Percentiles rank a stretch among this genome's conserved stretches.
These are phyloP conservation scores for Yamadazyma oceani DNA, from an alignment of 1,139 yeast species.

Conservation along the genomic window DNA sequence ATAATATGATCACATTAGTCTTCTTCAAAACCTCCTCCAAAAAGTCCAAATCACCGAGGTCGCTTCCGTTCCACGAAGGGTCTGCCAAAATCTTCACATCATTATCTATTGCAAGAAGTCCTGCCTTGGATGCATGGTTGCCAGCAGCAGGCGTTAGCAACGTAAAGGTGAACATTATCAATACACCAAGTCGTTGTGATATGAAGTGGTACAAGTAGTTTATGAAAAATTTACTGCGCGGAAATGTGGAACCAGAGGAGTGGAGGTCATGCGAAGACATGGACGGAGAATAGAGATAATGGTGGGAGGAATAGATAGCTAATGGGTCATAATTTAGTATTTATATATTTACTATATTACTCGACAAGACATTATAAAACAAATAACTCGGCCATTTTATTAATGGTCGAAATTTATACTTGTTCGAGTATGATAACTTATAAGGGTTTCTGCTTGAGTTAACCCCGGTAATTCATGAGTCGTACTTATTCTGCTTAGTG, in stretches of 20 bases:
- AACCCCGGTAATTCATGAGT: constrained; percentile 53
- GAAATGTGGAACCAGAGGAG: background rate
- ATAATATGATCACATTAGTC: constrained; percentile 68
- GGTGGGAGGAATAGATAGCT: no score
- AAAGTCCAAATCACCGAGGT: constrained; percentile 39
- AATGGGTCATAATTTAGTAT: no score
- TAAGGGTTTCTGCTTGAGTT: constrained; percentile 49
- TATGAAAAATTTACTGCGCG: constrained; percentile 2
- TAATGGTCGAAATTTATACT: constrained; percentile 29
- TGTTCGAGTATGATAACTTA: constrained; percentile 45
- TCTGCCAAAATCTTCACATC: constrained; percentile 60
- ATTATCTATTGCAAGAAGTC: constrained; percentile 44
- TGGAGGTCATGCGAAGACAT: no score
- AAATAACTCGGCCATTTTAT: no score
- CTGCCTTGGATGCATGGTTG: constrained; percentile 39
- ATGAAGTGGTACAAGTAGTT: no score
- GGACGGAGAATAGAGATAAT: no score
- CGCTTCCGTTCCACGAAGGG: constrained; percentile 68
- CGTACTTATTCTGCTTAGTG: constrained; percentile 43
- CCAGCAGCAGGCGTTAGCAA: constrained; percentile 33
- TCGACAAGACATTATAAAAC: no score
- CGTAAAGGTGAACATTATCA: constrained; percentile 41
- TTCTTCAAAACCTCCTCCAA: constrained; percentile 47
- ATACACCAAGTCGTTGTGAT: background rate
- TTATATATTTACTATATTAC: constrained; percentile 1